Evolutionary conservation across 2,329 filamentous ascomycete genomes (phyloP), one percentile per base, ranked within the genome.

Genomic region (Aspergillus quadrilineatus): DNA sequence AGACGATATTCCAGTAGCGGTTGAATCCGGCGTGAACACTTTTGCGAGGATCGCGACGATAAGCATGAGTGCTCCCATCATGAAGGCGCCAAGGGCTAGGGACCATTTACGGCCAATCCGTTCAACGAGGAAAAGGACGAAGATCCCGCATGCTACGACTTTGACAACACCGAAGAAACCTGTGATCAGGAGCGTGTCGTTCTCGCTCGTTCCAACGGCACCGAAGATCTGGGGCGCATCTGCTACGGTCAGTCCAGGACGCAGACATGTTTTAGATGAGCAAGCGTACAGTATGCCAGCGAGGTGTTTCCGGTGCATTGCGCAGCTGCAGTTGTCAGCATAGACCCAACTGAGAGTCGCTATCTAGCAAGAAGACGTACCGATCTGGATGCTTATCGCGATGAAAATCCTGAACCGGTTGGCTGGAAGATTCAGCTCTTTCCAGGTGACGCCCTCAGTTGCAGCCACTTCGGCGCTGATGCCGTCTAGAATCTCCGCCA

Each of bases 121-220:
- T 59, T 82, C 80, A 6, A 82, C 77, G 8, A 82, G 71, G 66
- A 77, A 80, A 22, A 81, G 64, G 1, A 80, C 69, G 65, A 80
- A 82, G 57, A 75, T 75, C 2, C 72, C 60, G 50, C 77, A 79
- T 1, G 78, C 76, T 1, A 80, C 66, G 37, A 82, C 76, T 60
- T 82, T 82, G 55, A 80, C 75, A 1, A 80, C 72, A 4, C 80
- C 80, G 42, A 82, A 82, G 60, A 82, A 79, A 4, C 79, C 80
- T 1, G 67, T 55, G 68, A 82, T 73, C 6, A 82, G 70, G 15
- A 82, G 72, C n/a, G 76, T 74, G 14, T 67, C 63, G 28, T 67
- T 62, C 30, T 74, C 66, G 14, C 78, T 77, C 5, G 77, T 75
- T 3, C 80, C 79, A 22, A 82, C 77, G 4, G 78, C 71, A 34